These are phyloP conservation scores for Mycena alexandri DNA, from an alignment of 768 basidiomycete genomes.

Conservation along the genomic window DNA sequence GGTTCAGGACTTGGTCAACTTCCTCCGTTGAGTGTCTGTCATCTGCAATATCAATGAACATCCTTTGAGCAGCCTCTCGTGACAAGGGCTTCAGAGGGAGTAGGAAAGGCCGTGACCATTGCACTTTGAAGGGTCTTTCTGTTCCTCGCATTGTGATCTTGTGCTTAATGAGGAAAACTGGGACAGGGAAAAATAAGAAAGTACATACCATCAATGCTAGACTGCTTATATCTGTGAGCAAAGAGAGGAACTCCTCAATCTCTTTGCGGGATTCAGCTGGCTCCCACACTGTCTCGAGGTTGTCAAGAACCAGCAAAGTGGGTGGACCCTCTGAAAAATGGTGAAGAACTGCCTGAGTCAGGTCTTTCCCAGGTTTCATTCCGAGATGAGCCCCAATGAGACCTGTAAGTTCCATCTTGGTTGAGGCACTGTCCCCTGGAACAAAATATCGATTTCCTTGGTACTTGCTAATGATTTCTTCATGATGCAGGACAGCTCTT, in stretches of 20 bases:
- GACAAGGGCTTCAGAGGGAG: not conserved
- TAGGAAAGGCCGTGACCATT: not conserved
- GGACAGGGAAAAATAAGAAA: not conserved
- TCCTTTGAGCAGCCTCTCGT: not conserved
- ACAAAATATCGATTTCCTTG: not conserved
- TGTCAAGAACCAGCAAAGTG: slow-evolving; percentile 10
- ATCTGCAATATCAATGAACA: slow-evolving; percentile 14
- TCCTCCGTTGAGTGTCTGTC: not conserved
- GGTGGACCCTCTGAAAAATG: not conserved
- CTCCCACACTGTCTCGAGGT: slow-evolving; percentile 16
- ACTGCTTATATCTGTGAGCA: not conserved
- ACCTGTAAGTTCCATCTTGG: not conserved
- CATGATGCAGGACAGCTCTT: slow-evolving; percentile 2
- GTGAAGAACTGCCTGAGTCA: not conserved
- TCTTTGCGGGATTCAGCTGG: not conserved
- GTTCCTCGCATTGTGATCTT: slow-evolving; percentile 22
- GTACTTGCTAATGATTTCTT: not conserved
- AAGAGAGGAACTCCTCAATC: slow-evolving; percentile 10
- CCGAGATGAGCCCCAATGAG: not conserved
- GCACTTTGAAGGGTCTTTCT: not conserved
- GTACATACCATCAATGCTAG: slow-evolving; percentile 6
- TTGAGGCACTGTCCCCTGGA: not conserved
- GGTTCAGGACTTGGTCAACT: not conserved
- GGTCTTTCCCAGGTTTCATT: not conserved
- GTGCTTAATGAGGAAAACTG: not conserved